These are phyloP conservation scores for Sarcodon aspratus DNA, from an alignment of 768 basidiomycete species.

Conservation along the genomic window DNA sequence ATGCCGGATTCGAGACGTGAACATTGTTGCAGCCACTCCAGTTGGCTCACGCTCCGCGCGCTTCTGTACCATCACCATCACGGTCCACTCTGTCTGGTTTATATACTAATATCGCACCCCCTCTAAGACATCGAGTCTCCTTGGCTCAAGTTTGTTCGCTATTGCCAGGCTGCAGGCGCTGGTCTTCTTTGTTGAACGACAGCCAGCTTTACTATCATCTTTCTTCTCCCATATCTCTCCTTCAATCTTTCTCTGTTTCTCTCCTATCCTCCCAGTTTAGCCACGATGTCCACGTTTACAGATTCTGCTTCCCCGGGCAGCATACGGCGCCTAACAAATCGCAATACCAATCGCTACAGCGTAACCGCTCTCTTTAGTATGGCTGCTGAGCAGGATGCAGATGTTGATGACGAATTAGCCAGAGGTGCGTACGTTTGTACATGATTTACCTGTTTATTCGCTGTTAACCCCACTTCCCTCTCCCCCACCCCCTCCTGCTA, in stretches of 20 bases:
- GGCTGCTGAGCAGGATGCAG: slow-evolving; percentile 97
- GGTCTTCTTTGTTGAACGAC: slow-evolving; percentile 17
- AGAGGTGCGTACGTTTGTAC: slow-evolving; percentile 46
- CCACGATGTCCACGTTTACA: slow-evolving; percentile 6
- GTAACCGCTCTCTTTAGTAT: slow-evolving; percentile 94
- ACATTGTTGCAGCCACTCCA: no score
- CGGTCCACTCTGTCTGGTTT: no score
- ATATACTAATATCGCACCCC: no score
- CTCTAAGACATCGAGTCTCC: no score
- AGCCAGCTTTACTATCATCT: neutral
- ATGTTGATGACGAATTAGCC: slow-evolving; percentile 94
- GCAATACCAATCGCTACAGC: slow-evolving; percentile 93
- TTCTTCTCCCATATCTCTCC: neutral
- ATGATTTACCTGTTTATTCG: slow-evolving; percentile 1
- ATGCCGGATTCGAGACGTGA: no score
- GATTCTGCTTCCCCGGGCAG: slow-evolving; percentile 39
- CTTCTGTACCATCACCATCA: no score
- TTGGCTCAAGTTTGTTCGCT: slow-evolving; percentile 3
- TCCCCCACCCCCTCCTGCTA: no score
- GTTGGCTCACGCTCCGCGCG: no score
- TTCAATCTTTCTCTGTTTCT: slow-evolving; percentile 13
- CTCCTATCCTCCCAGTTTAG: slow-evolving; percentile 1
- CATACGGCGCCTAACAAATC: slow-evolving; percentile 72
- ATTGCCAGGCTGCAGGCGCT: slow-evolving; percentile 27
- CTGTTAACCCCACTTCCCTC: slow-evolving; percentile 1